Base-by-base conservation (phyloP, 164 flowering plant genomes). In the Amborella trichopoda region DNA sequence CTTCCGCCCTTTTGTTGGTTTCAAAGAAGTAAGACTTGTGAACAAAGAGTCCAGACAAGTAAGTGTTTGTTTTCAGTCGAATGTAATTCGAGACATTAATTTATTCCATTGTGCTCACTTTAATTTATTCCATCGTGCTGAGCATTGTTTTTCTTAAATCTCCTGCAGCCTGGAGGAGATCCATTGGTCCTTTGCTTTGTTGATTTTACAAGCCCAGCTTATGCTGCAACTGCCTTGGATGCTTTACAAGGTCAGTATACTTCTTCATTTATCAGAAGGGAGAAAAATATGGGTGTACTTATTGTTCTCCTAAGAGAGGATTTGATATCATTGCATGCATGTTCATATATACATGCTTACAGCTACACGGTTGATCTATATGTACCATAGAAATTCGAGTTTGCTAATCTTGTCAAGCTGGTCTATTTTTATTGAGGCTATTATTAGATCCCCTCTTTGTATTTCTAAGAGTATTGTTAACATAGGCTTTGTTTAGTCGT, bases 1-100 rank as follows among this genome's bases (percentile, higher is more conserved):
- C n/a, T 86, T 90, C 53, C 98, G 95, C 24, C 95, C 94, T 48
- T 90, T 90, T 69, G 89, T 86, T 33, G 97, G 97, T 36, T 90
- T 75, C 67, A 77, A 71, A 63, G 96, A 86, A 76, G 95, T 86
- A 30, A 80, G 98, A 58, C 83, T 90, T 40, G 94, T 90, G 39
- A 77, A 61, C 63, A 90, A 86, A 65, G 96, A 86, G 38, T 69
- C 91, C 20, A 77, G 75, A 79, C 76, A 62, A 64, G 97, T 90
- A 72, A 77, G 91, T 71, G n/a, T n/a, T n/a, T n/a, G n/a, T n/a
- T n/a, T n/a, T n/a, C n/a, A n/a, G n/a, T n/a, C n/a, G n/a, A n/a
- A n/a, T n/a, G n/a, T n/a, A n/a, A n/a, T n/a, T n/a, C n/a, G n/a
- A n/a, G n/a, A n/a, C n/a, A n/a, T n/a, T n/a, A n/a, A n/a, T n/a